Conservation (phyloP, 208 protist species). For the Trypanosoma rangeli region DNA sequence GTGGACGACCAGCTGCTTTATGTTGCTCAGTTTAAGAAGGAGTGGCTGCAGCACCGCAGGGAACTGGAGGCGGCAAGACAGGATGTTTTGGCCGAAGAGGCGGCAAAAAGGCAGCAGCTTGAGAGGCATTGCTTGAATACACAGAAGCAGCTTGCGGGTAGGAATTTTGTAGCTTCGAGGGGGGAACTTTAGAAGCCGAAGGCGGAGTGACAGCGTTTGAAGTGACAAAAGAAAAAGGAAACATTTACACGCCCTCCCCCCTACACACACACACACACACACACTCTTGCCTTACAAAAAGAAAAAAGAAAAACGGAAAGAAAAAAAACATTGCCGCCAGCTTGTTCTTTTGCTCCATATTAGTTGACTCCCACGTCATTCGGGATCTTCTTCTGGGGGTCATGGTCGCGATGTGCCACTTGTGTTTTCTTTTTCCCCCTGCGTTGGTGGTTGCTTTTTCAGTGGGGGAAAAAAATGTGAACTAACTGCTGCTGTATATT, state of each 20-base stretch:
- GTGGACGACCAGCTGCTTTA: slow-evolving; percentile 80
- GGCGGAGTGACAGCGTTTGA: background rate
- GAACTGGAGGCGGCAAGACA: slow-evolving; percentile 57
- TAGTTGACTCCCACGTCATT: background rate
- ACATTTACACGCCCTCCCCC: too few species aligned
- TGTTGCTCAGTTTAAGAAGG: slow-evolving; percentile 81
- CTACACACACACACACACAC: too few species aligned
- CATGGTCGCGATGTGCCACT: background rate
- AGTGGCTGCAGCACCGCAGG: slow-evolving; percentile 74
- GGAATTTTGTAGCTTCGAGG: background rate
- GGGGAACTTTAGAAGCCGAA: background rate
- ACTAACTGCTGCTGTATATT: background rate
- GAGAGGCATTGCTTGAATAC: slow-evolving; percentile 8
- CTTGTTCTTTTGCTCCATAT: background rate
- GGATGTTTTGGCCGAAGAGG: slow-evolving; percentile 53
- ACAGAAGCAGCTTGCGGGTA: slow-evolving; percentile 1
- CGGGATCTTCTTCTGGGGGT: slow-evolving; percentile 10
- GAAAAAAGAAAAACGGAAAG: too few species aligned
- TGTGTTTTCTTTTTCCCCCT: background rate
- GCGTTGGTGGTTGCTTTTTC: background rate
- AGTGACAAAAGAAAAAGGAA: background rate
- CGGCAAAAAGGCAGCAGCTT: background rate
- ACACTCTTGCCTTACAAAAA: too few species aligned
- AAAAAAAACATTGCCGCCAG: too few species aligned
- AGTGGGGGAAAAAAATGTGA: background rate